phyloP scores from a whole-genome alignment of 2,329 filamentous ascomycete species.

The Aspergillus pseudoterreus region DNA sequence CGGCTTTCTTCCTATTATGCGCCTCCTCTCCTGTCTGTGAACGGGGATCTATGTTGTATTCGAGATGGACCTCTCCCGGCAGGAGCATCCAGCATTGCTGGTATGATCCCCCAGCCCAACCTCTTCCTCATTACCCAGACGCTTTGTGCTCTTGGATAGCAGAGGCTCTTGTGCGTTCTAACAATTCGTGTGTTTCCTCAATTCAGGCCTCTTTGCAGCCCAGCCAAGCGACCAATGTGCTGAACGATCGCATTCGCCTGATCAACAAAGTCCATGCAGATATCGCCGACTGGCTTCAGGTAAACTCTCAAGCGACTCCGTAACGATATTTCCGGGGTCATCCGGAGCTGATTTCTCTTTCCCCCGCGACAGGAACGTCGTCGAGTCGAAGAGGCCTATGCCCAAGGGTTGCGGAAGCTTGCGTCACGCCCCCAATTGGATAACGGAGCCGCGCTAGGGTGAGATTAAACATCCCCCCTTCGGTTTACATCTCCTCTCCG shows the following conservation, averaged over 20 bases:
- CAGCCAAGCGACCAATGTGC: slow-evolving; percentile 71
- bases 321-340: slow-evolving; percentile 5
- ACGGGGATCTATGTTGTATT: slow-evolving; percentile 22
- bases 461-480: slow-evolving; percentile 35
- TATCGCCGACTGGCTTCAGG: slow-evolving; percentile 95
- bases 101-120: slow-evolving; percentile 51
- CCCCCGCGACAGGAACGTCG: slow-evolving; percentile 70
- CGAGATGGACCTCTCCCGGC: slow-evolving; percentile 71
- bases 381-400: slow-evolving; percentile 86
- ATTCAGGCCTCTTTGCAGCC: slow-evolving; percentile 74
- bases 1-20: slow-evolving; percentile 27
- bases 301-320: slow-evolving; percentile 44
- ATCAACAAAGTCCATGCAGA: slow-evolving; percentile 83
- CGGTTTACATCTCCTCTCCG: neutral
- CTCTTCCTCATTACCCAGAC: neutral
- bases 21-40: slow-evolving; percentile 18
- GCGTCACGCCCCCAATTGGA: slow-evolving; percentile 71
- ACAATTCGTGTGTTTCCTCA: neutral
- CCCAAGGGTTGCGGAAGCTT: slow-evolving; percentile 75
- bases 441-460: slow-evolving; percentile 81
- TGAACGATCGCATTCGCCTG: slow-evolving; percentile 83
- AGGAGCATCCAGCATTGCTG: slow-evolving; percentile 93
- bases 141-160: neutral
- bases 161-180: neutral
- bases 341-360: slow-evolving; percentile 8